phyloP scores from a whole-genome alignment of 1,284 basidiomycete genomes.

The Wallemia ichthyophaga region DNA sequence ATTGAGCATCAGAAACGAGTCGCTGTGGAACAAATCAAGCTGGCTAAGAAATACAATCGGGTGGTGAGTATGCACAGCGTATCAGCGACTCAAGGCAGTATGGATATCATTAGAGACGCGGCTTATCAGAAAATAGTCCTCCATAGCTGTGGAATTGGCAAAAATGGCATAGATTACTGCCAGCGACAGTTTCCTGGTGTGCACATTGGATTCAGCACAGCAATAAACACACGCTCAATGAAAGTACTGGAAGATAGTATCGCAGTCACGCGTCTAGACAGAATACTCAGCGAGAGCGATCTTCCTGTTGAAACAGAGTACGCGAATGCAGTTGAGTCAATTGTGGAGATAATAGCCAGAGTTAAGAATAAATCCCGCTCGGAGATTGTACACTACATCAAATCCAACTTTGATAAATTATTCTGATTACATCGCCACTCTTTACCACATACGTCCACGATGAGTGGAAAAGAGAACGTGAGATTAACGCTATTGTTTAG shows the following conservation, averaged over 20 bases:
- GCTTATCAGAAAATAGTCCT: background rate
- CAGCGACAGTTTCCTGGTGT: background rate
- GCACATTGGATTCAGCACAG: background rate
- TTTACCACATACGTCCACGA: background rate
- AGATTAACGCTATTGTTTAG: background rate
- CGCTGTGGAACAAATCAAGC: background rate
- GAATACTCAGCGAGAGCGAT: background rate
- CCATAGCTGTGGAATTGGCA: background rate
- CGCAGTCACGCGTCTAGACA: background rate
- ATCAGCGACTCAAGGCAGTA: background rate
- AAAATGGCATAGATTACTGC: background rate
- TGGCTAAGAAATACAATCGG: background rate
- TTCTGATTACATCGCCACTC: background rate
- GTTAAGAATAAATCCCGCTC: background rate
- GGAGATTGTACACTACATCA: background rate
- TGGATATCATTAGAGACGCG: background rate
- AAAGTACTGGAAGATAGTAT: background rate
- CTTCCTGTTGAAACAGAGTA: background rate
- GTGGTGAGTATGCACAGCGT: background rate
- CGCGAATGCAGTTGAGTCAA: background rate
- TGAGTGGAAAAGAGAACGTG: background rate
- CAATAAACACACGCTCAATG: background rate
- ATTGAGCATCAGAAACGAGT: background rate
- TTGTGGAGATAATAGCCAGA: background rate
- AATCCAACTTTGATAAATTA: background rate